Evolutionary conservation across 1,284 basidiomycete species (phyloP).

Genomic region (Athelia sp.): DNA sequence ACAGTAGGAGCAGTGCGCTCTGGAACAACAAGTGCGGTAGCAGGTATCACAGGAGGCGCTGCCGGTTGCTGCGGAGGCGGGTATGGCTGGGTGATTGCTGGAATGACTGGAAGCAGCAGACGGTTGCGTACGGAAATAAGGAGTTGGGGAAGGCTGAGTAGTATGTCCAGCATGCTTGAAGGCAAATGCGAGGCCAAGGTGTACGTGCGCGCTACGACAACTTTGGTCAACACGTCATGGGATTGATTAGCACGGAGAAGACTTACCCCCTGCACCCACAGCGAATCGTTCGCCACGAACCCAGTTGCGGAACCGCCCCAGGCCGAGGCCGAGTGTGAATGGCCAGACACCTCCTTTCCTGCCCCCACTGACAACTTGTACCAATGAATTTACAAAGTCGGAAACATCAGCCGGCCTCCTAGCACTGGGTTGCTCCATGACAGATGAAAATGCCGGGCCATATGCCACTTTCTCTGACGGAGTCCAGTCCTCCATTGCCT

Average conservation of each 20-base stretch:
- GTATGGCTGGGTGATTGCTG: conserved; percentile 24
- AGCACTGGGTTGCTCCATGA: conserved; percentile 34
- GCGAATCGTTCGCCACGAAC: conserved; percentile 59
- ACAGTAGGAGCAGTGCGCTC: conserved; percentile 5
- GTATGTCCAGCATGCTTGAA: conserved; percentile 53
- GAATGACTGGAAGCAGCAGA: conserved; percentile 45
- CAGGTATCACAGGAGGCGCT: conserved; percentile 12
- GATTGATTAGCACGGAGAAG: conserved; percentile 41
- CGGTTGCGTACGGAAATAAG: conserved; percentile 58
- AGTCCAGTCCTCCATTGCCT: conserved; percentile 63
- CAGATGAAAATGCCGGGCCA: conserved; percentile 55
- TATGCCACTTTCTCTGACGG: conserved; percentile 66
- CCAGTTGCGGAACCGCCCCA: conserved; percentile 45
- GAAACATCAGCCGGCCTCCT: conserved; percentile 52
- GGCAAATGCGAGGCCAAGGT: conserved; percentile 64
- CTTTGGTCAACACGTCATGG: conserved; percentile 11
- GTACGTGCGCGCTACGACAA: conserved; percentile 54
- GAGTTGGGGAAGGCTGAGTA: conserved; percentile 62
- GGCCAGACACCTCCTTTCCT: conserved; percentile 30
- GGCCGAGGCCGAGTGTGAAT: conserved; percentile 37
- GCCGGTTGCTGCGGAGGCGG: conserved; percentile 17
- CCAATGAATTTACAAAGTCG: conserved; percentile 51
- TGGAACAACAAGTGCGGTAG: too few species aligned
- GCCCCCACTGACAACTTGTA: conserved; percentile 54
- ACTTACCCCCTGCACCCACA: conserved; percentile 70